These are phyloP conservation scores for Chlamydomonas incerta DNA, from an alignment of 139 green algal genomes.

Conservation along the genomic window DNA sequence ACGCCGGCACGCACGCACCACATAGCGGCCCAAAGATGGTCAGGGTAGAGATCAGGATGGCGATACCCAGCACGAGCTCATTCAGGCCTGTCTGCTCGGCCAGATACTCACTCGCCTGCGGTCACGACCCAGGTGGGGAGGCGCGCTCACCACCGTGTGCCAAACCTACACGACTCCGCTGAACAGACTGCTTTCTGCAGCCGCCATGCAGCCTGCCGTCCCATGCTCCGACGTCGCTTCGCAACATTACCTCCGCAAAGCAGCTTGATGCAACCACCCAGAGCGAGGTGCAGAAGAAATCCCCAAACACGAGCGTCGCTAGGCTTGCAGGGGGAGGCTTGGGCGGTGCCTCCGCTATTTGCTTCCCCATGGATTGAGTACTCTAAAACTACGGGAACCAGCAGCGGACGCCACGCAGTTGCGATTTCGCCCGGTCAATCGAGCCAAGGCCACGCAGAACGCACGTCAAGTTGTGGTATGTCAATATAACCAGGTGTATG, in stretches of 20 bases:
- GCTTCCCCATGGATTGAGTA: too few relatives aligned
- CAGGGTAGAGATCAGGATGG: slow-evolving; percentile 19
- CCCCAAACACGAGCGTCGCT: not conserved
- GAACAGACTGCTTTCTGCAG: too few relatives aligned
- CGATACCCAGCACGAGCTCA: slow-evolving; percentile 42
- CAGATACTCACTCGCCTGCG: slow-evolving; percentile 40
- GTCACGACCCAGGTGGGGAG: too few relatives aligned
- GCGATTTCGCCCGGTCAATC: too few relatives aligned
- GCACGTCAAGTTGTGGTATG: too few relatives aligned
- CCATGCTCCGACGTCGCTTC: too few relatives aligned
- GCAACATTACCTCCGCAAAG: slow-evolving; percentile 40
- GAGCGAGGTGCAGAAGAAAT: slow-evolving; percentile 30
- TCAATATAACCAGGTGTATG: too few relatives aligned
- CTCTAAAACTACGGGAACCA: too few relatives aligned
- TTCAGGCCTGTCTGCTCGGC: slow-evolving; percentile 44
- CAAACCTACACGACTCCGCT: not conserved
- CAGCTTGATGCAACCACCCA: slow-evolving; percentile 33
- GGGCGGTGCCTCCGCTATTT: too few relatives aligned
- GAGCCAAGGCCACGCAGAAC: too few relatives aligned
- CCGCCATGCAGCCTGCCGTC: too few relatives aligned
- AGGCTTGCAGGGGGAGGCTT: not conserved
- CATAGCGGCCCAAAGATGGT: slow-evolving; percentile 53
- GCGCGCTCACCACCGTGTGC: not conserved
- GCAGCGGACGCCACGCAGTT: too few relatives aligned
- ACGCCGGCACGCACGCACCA: not conserved